Evolutionary conservation across 768 basidiomycete species (phyloP).

Genomic region (Brasilioporus rufonigricans): DNA sequence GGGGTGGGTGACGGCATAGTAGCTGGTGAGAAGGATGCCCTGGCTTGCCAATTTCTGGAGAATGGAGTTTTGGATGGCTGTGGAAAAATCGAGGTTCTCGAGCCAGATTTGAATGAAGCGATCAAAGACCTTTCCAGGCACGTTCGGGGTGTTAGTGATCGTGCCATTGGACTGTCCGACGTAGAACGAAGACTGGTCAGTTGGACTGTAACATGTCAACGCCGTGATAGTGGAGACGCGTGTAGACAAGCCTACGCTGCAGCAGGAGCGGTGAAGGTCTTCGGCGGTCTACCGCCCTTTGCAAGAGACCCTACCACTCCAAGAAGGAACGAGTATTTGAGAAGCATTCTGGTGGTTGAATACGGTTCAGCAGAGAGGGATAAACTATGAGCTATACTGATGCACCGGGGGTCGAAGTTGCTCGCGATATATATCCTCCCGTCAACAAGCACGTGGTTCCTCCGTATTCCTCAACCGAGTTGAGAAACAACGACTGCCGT

Average conservation of each 20-base stretch:
- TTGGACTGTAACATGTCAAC: conserved; percentile 22
- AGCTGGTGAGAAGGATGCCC: conserved; percentile 47
- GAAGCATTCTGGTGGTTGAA: too few species aligned
- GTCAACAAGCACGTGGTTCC: too few species aligned
- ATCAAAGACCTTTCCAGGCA: conserved; percentile 43
- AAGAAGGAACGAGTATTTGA: conserved; percentile 11
- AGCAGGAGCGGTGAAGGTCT: conserved; percentile 29
- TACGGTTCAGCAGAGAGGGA: too few species aligned
- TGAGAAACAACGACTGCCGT: too few species aligned
- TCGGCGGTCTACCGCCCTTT: too few species aligned
- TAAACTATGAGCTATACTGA: too few species aligned
- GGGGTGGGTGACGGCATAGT: conserved; percentile 50
- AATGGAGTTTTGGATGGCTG: neutral
- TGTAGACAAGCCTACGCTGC: conserved; percentile 20
- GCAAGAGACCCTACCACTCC: conserved; percentile 12
- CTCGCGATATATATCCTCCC: too few species aligned
- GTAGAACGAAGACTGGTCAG: conserved; percentile 37
- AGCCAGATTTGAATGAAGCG: conserved; percentile 57
- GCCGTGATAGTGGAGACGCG: neutral
- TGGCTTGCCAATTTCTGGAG: conserved; percentile 43
- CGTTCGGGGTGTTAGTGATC: conserved; percentile 36
- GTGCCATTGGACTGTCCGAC: conserved; percentile 41
- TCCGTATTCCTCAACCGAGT: too few species aligned
- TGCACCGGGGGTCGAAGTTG: too few species aligned
- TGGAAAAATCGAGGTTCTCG: conserved; percentile 53